Evolutionary conservation across 2,329 filamentous ascomycete species (phyloP).

Genomic region (Talaromyces sp.): DNA sequence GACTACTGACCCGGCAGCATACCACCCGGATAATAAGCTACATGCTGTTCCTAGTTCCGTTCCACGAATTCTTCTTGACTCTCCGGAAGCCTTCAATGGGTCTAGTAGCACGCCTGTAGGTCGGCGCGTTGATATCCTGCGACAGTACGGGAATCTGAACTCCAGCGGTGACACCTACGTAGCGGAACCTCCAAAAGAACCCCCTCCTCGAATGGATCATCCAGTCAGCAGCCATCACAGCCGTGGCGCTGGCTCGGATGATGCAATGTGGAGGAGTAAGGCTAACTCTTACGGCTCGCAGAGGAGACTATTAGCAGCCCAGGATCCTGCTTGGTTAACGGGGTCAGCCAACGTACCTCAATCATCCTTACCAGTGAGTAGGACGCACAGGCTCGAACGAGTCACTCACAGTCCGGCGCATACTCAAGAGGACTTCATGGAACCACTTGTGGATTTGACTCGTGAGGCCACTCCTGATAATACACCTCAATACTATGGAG

Average conservation of each 20-base stretch:
- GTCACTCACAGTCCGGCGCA: slow-evolving; percentile 1
- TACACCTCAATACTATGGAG: slow-evolving; percentile 2
- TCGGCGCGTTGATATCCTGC: slow-evolving; percentile 18
- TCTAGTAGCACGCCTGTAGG: slow-evolving; percentile 19
- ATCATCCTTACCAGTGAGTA: slow-evolving; percentile 2
- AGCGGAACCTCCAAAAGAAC: slow-evolving; percentile 22
- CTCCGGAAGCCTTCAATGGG: slow-evolving; percentile 18
- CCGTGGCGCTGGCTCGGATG: slow-evolving; percentile 16
- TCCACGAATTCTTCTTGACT: slow-evolving; percentile 14
- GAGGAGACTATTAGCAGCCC: slow-evolving; percentile 31
- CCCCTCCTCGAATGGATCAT: slow-evolving; percentile 17
- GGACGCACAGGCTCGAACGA: not conserved
- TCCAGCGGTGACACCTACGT: slow-evolving; percentile 24
- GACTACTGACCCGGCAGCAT: slow-evolving; percentile 17
- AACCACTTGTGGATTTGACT: not conserved
- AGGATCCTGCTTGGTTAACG: slow-evolving; percentile 30
- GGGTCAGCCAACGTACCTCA: not conserved
- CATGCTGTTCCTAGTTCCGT: not conserved
- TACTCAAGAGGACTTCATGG: not conserved
- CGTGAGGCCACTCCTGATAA: slow-evolving; percentile 4
- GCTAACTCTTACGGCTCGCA: slow-evolving; percentile 25
- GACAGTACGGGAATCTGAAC: slow-evolving; percentile 21
- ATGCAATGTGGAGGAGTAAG: slow-evolving; percentile 22
- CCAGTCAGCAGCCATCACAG: slow-evolving; percentile 3
- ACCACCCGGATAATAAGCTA: not conserved